phyloP scores from a whole-genome alignment of 805 yeast genomes.

The Myxozyma geophila region DNA sequence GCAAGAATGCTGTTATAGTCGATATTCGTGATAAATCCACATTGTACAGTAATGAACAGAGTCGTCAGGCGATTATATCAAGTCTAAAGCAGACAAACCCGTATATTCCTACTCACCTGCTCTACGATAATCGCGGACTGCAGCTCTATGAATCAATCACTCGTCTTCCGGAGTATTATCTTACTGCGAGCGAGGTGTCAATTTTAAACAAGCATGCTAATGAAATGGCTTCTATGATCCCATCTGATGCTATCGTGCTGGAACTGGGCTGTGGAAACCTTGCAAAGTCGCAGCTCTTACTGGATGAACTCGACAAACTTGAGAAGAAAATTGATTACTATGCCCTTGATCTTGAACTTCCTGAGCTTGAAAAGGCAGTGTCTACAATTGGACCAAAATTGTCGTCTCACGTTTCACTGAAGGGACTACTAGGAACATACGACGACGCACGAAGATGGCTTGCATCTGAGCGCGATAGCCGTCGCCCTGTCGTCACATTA shows the following conservation, averaged over 20 bases:
- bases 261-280: slow-evolving; percentile 39
- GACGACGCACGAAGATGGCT: slow-evolving; percentile 35
- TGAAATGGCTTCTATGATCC: slow-evolving; percentile 30
- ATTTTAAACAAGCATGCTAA: slow-evolving; percentile 22
- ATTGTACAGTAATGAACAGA: too few relatives aligned
- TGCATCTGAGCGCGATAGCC: slow-evolving; percentile 1
- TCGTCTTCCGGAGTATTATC: slow-evolving; percentile 29
- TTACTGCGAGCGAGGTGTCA: slow-evolving; percentile 27
- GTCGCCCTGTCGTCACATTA: slow-evolving; percentile 21
- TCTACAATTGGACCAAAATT: slow-evolving; percentile 5
- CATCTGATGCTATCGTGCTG: slow-evolving; percentile 21
- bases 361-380: slow-evolving; percentile 32
- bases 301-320: slow-evolving; percentile 29
- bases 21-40: too few relatives aligned
- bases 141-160: slow-evolving; percentile 37
- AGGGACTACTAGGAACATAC: slow-evolving; percentile 37
- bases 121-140: slow-evolving; percentile 37
- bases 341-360: slow-evolving; percentile 34
- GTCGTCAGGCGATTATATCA: neutral
- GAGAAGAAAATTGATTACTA: slow-evolving; percentile 27
- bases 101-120: slow-evolving; percentile 30
- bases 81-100: neutral
- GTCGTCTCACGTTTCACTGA: slow-evolving; percentile 16
- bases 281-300: slow-evolving; percentile 32
- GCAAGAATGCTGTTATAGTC: too few relatives aligned